Evolutionary conservation across 208 protist species (phyloP), one percentile per base, ranked within the genome.

Genomic region (Naegleria fowleri): DNA sequence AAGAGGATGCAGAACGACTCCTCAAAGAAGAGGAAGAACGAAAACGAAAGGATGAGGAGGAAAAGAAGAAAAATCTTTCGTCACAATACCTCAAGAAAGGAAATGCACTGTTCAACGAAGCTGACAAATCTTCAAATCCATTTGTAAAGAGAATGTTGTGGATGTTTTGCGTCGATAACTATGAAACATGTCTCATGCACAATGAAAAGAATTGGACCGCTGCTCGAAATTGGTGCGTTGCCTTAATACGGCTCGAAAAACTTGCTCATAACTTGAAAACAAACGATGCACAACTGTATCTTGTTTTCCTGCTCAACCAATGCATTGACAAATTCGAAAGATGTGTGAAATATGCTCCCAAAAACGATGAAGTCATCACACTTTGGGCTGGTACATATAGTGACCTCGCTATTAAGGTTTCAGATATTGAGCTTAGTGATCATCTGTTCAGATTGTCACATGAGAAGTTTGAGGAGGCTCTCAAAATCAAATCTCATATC

Each of bases 161-260:
- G 85, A 39, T 88, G n/a, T 36, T 58, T 36, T 88, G 85, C 38
- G n/a, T 88, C 0, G 85, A 88, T 36, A 29, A 88, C 22, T 88
- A 88, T 38, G 85, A 88, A 22, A 22, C 85, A 88, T 58, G 85
- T 58, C 40, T 88, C 9, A 58, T 88, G 6, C 36, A 88, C 15
- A 88, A 88, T 36, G n/a, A 29, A 55, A 40, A 29, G 41, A 88
- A 88, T 88, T 88, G 85, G 85, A 88, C 85, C 0, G 85, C 85
- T 38, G 85, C 85, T 19, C 51, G 85, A 88, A 88, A 88, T 58
- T 88, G 85, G 85, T 29, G n/a, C 13, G 85, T 88, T 9, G 5
- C 85, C 39, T 29, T 88, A 29, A 88, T 88, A 36, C 40, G 85
- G 33, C 55, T 88, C 5, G 85, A 88, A n/a, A 88, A 88, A 38